These are phyloP conservation scores for Trifolium fragiferum DNA, from an alignment of 306 rosid genomes.

Conservation along the genomic window DNA sequence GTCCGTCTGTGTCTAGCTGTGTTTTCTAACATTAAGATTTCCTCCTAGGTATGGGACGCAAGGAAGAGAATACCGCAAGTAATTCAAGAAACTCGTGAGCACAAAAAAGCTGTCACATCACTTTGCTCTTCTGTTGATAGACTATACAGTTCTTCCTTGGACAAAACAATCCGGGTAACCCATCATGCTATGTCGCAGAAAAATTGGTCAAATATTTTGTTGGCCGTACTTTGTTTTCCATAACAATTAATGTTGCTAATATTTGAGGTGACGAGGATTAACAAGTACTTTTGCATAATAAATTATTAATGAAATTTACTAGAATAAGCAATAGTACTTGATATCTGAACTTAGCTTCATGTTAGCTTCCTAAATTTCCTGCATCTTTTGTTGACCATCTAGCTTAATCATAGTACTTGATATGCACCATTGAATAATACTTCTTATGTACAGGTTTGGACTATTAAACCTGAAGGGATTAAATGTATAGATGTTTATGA, in stretches of 20 bases:
- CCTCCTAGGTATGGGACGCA: conserved; percentile 83
- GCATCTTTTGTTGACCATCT: conserved; percentile 22
- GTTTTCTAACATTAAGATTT: conserved; percentile 31
- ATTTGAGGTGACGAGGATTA: conserved; percentile 22
- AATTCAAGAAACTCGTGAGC: conserved; percentile 83
- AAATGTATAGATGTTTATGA: conserved; percentile 74
- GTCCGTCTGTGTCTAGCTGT: neutral
- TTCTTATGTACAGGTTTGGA: conserved; percentile 65
- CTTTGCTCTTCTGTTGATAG: conserved; percentile 65
- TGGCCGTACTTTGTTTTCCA: neutral
- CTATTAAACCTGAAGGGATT: conserved; percentile 68
- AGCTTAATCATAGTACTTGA: conserved; percentile 6
- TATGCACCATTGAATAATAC: conserved; percentile 28
- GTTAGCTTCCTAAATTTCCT: conserved; percentile 4
- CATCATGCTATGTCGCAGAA: conserved; percentile 29
- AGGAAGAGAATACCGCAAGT: conserved; percentile 66
- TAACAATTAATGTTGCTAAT: conserved; percentile 11
- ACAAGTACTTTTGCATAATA: neutral
- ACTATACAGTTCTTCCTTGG: conserved; percentile 83
- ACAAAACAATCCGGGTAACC: conserved; percentile 88
- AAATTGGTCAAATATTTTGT: conserved; percentile 16
- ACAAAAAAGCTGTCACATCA: conserved; percentile 84
- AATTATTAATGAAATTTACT: neutral
- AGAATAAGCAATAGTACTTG: conserved; percentile 6
- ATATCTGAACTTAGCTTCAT: conserved; percentile 21